Evolutionary conservation across 805 yeast genomes (phyloP), one percentile per base, ranked within the genome.

Genomic region (Candida xyloterini): DNA sequence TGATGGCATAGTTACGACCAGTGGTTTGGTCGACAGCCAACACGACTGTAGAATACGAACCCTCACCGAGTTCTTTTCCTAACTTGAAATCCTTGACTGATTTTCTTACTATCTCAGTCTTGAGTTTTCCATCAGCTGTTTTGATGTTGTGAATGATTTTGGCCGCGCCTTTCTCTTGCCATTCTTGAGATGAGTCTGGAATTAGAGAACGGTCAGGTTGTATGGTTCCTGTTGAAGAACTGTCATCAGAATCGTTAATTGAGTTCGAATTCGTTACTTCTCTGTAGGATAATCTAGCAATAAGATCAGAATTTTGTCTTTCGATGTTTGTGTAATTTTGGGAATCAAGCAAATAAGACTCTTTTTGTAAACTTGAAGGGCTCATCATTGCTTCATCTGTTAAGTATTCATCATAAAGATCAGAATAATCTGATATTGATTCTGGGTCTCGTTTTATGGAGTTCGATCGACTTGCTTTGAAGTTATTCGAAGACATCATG

Each of bases 41-140:
- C 47, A 80, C 81, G 8, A 91, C 99, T 0, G 95, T 88, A 3
- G 97, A 90, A 58, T 91, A 93, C 2, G 97, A 88, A 1, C 99
- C 99, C 60, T 89, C 96, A 2, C 99, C 99, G 13, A 93, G 71
- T 20, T 81, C 81, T 26, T 84, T 79, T 11, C 96, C 96, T 53
- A 93, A 81, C 49, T 79, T 81, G 61, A 90, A 93, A 60, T 93
- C 98, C 49, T 81, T 79, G 18, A 88, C 93, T 15, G 81, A 64
- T 53, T 63, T 63, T 25, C 59, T 74, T 31, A 70, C 78, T 39
- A 72, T 66, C 56, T 67, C 73, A 43, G 74, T 82, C 53, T 60
- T 63, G 5, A 66, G 61, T 56, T 76, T 65, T 9, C 86, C 87
- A 10, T 68, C 59, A 3, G 60, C 51, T 40, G 73, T 74, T 10